Percentiles rank a stretch among this genome's conserved stretches.
Evolutionary conservation across 345 rosid genomes (phyloP).

Genomic region (Euphorbia lathyris): DNA sequence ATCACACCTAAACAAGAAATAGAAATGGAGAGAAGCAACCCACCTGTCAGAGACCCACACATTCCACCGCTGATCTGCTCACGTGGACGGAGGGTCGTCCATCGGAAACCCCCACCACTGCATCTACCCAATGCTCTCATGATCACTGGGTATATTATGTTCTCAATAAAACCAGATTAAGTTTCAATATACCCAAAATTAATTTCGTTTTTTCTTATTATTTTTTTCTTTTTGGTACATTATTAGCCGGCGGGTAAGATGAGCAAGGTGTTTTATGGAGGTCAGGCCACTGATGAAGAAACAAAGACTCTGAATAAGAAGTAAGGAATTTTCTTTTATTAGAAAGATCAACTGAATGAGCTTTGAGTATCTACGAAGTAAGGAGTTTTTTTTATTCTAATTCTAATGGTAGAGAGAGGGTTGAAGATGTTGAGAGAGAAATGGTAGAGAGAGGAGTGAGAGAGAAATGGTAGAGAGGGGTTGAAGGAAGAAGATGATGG

Average conservation of each 20-base stretch:
- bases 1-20: not conserved
- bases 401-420: no score
- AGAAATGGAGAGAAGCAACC: conserved; percentile 19
- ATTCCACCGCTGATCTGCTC: conserved; percentile 27
- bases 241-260: conserved; percentile 26
- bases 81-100: conserved; percentile 26
- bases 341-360: not conserved
- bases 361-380: no score
- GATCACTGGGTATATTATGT: conserved; percentile 3
- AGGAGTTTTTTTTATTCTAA: no score
- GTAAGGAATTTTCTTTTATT: not conserved
- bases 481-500: no score
- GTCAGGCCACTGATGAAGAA: conserved; percentile 30
- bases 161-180: not conserved
- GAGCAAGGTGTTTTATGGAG: conserved; percentile 24
- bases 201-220: not conserved
- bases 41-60: conserved; percentile 20
- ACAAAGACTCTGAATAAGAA: conserved; percentile 20
- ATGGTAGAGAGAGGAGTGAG: no score
- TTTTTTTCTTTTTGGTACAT: not conserved
- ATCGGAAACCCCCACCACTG: conserved; percentile 6
- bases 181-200: not conserved
- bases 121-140: conserved; percentile 17
- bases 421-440: no score
- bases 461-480: no score